Evolutionary conservation across 179 eudicot species (phyloP), one percentile per base, ranked within the genome.

Genomic region (Camellia oleifera): DNA sequence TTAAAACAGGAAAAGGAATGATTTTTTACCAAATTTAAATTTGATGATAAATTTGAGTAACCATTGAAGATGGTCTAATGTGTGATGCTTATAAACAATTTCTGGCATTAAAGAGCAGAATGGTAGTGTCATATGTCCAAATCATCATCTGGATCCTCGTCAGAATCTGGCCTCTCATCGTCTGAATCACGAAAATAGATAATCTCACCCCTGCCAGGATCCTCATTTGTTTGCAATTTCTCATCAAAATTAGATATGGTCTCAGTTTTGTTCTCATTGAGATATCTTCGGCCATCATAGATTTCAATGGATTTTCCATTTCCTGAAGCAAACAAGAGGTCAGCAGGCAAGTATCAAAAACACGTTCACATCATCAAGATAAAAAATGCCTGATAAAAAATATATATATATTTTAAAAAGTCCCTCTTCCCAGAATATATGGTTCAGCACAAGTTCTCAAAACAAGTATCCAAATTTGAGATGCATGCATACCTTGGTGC

Each of bases 81-180:
- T 26, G 32, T 26, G 40, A 71, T n/a, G 32, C 65, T 61, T 18
- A 61, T 61, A 3, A 17, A 61, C 65, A 17, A 61, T 61, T 61
- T 61, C 8, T 61, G 65, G 7, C 72, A 71, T 46, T 69, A 15
- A 53, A 17, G 17, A 4, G 8, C 56, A 20, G 74, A 68, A 66
- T 48, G 10, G 15, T 3, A 45, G 71, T 32, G 69, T 85, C 79
- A 94, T 77, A 93, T 90, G 84, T 95, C 97, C 86, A 95, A 85
- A 84, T 95, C 98, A 81, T 95, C 98, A 74, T 95, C 98, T 72
- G 97, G 97, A 82, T 95, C 98, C 86, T 95, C 98, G 77, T 95
- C 98, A 5, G 98, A 95, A 82, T 96, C 99, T 32, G 97, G 97
- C 90, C 85, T 88, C 84, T 96, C 98, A 81, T 95, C 99, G 58